Evolutionary conservation across 2,329 filamentous ascomycete genomes (phyloP).

Genomic region (Botrytis fabae): DNA sequence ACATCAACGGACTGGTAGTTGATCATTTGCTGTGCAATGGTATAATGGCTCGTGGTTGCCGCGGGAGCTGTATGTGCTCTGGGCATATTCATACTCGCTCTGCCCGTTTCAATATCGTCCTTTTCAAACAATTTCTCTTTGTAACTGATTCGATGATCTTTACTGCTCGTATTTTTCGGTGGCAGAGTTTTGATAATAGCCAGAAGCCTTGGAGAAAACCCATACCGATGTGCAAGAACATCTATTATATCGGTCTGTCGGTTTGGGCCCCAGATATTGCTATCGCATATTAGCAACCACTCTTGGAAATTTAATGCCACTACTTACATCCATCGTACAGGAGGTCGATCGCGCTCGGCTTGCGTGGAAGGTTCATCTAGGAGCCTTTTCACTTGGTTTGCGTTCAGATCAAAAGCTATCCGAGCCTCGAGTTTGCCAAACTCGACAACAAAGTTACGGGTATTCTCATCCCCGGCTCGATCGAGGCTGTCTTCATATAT

Average conservation of each 20-base stretch:
- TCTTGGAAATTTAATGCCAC: slow-evolving; percentile 8
- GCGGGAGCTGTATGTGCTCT: background rate
- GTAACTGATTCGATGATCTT: slow-evolving; percentile 26
- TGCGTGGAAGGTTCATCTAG: slow-evolving; percentile 38
- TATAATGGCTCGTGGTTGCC: slow-evolving; percentile 42
- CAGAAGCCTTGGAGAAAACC: slow-evolving; percentile 65
- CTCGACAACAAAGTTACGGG: slow-evolving; percentile 64
- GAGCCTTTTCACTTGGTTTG: slow-evolving; percentile 46
- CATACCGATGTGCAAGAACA: slow-evolving; percentile 60
- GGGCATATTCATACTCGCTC: slow-evolving; percentile 25
- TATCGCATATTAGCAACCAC: slow-evolving; percentile 37
- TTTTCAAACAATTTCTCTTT: slow-evolving; percentile 26
- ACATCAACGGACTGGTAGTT: slow-evolving; percentile 74
- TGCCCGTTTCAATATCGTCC: slow-evolving; percentile 34
- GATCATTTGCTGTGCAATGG: slow-evolving; percentile 68
- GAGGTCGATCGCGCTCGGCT: slow-evolving; percentile 41
- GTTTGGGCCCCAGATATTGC: slow-evolving; percentile 70
- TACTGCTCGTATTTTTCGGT: slow-evolving; percentile 29
- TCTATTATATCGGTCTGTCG: slow-evolving; percentile 56
- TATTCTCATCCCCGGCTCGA: slow-evolving; percentile 45
- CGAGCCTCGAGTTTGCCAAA: slow-evolving; percentile 58
- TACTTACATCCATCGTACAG: slow-evolving; percentile 70
- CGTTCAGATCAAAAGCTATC: slow-evolving; percentile 55
- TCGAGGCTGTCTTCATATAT: slow-evolving; percentile 49
- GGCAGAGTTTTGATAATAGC: slow-evolving; percentile 64